Percentiles rank a stretch among this genome's conserved stretches.
These are phyloP conservation scores for Fusarium staphyleae DNA, from an alignment of 2,329 filamentous ascomycete genomes.

Conservation along the genomic window DNA sequence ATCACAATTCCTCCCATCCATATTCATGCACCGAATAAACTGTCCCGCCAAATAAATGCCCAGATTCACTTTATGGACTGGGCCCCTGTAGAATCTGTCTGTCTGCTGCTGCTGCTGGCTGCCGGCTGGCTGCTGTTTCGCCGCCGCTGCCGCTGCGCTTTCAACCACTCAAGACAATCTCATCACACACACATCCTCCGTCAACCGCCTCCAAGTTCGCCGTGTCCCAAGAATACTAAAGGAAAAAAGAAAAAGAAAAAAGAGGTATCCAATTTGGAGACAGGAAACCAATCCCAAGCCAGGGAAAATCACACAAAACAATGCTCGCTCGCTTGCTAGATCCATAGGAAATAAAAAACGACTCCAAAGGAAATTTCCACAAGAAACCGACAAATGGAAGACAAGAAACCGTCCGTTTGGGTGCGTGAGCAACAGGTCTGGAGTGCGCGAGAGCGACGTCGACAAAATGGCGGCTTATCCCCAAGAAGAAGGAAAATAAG, in stretches of 20 bases:
- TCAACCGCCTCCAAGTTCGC: constrained; percentile 30
- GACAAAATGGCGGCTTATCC: constrained; percentile 42
- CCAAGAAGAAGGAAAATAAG: constrained; percentile 35
- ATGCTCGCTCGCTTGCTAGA: constrained; percentile 48
- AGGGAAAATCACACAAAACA: constrained; percentile 45
- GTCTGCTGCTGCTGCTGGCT: constrained; percentile 27
- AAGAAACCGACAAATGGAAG: constrained; percentile 42
- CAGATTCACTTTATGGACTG: constrained; percentile 36
- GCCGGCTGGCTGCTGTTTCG: constrained; percentile 32
- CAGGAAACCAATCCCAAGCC: constrained; percentile 37
- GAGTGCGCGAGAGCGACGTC: constrained; percentile 47
- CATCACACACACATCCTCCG: constrained; percentile 6
- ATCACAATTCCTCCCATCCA: constrained; percentile 18
- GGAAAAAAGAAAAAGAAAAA: constrained; percentile 12
- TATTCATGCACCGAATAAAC: constrained; percentile 26
- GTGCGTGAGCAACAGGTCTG: constrained; percentile 60
- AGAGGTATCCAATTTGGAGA: constrained; percentile 40
- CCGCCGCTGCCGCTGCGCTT: constrained; percentile 25
- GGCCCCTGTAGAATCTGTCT: constrained; percentile 38
- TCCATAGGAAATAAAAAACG: constrained; percentile 44
- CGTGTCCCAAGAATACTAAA: constrained; percentile 30
- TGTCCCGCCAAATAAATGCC: constrained; percentile 26
- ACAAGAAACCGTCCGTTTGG: constrained; percentile 48
- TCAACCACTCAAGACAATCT: background rate
- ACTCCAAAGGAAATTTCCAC: constrained; percentile 43